Percentiles rank a stretch among this genome's conserved stretches.
Conservation (phyloP, 768 basidiomycete genomes). For the Suillus fuscotomentosus region DNA sequence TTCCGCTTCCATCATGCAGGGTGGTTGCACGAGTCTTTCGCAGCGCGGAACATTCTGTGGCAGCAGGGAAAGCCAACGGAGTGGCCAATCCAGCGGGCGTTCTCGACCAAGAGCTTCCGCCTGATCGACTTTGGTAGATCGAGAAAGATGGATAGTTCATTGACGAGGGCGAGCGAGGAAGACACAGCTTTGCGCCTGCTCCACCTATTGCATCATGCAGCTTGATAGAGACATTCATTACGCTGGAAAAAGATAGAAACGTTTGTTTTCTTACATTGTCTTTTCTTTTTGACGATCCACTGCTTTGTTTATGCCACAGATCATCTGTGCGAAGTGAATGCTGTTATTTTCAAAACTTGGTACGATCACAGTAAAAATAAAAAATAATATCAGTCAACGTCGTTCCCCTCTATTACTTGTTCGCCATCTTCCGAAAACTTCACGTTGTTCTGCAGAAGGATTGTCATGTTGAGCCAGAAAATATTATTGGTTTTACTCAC, state of each 20-base stretch:
- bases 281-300: neutral
- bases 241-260: neutral
- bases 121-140: conserved; percentile 53
- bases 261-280: neutral
- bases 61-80: conserved; percentile 40
- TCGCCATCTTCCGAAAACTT: conserved; percentile 81
- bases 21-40: conserved; percentile 42
- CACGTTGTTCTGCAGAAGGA: conserved; percentile 57
- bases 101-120: conserved; percentile 36
- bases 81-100: conserved; percentile 12
- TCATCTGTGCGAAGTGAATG: neutral
- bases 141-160: neutral
- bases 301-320: neutral
- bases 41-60: conserved; percentile 41
- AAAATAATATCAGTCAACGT: conserved; percentile 32
- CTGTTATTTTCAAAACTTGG: neutral
- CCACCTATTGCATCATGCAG: neutral
- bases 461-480: neutral
- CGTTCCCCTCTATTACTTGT: conserved; percentile 61
- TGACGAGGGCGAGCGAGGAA: neutral
- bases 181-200: neutral
- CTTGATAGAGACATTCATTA: neutral
- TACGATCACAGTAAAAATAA: neutral
- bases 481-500: conserved; percentile 24
- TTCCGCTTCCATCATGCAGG: conserved; percentile 39